Evolutionary conservation across 371 early-diverging fungal species (phyloP).

Genomic region (Zopfochytrium polystomum): DNA sequence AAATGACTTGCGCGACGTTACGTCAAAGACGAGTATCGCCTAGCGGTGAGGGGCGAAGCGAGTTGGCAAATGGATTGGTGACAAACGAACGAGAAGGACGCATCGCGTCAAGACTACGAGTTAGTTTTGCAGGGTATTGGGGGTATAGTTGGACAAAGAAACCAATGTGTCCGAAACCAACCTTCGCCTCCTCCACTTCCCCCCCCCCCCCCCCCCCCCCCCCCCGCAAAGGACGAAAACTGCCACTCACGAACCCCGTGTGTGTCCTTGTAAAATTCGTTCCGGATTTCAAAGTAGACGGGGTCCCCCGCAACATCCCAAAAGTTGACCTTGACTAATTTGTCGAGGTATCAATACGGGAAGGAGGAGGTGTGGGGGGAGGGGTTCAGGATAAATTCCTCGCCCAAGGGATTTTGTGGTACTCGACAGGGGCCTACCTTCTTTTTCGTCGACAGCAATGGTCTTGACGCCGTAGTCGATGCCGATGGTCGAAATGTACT

Average conservation of each 20-base stretch:
- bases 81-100: no score
- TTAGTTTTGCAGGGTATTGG: no score
- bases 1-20: constrained; percentile 30
- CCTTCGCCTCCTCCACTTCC: no score
- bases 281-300: constrained; percentile 51
- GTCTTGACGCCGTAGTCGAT: constrained; percentile 57
- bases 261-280: constrained; percentile 58
- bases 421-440: constrained; percentile 35
- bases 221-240: neutral
- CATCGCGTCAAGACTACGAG: no score
- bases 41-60: no score
- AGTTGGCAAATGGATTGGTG: no score
- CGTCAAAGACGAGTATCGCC: constrained; percentile 49
- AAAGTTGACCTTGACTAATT: constrained; percentile 54
- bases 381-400: no score
- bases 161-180: no score
- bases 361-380: no score
- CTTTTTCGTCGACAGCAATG: constrained; percentile 27
- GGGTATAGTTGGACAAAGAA: no score
- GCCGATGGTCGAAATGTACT: constrained; percentile 56
- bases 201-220: no score
- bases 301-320: constrained; percentile 58
- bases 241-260: constrained; percentile 37
- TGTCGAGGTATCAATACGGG: neutral
- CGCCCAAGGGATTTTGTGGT: no score